Evolutionary conservation across 2,329 filamentous ascomycete genomes (phyloP), one percentile per base, ranked within the genome.

Genomic region (Aureobasidium namibiae): DNA sequence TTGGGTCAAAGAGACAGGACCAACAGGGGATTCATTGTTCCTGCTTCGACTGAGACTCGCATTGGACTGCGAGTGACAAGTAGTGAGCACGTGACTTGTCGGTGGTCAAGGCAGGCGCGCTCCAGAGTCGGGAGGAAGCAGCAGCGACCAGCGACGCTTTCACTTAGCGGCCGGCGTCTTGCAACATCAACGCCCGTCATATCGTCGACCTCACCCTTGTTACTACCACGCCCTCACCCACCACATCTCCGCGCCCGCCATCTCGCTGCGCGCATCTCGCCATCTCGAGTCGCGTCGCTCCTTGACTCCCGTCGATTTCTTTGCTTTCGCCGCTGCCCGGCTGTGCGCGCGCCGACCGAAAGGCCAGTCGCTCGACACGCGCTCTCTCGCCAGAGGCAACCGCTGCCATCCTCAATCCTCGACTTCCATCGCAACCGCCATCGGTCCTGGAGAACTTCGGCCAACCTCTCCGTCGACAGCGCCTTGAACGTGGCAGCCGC

Each of bases 291-390:
- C 42, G 54, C 54, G 41, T 48, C 34, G 29, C 33, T 38, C 16
- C 18, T 46, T 48, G 23, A 39, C 10, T 16, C n/a, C 33, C 14
- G 42, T 57, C 54, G 31, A 18, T 33, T 56, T 48, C 42, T 39
- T 6, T 31, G 29, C 8, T 18, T 16, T 48, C 26, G 54, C 54
- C 54, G 54, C 54, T 48, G 54, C 34, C 54, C 54, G 42, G 33
- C 54, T 57, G 54, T 33, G 54, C 54, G 52, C 52, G 54, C 54
- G 54, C 54, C 54, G 54, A 38, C 31, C 42, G 54, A 46, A 38
- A 46, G 54, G 54, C 54, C 54, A 46, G 36, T 57, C 42, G 54
- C 42, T 57, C 54, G 54, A 57, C 54, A 57, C 54, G 54, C 54
- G 54, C 54, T 46, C 18, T 34, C 31, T 29, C 31, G 54, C 42